phyloP scores from a whole-genome alignment of 495 filamentous ascomycete genomes.

The Xanthoparmelia taractica region DNA sequence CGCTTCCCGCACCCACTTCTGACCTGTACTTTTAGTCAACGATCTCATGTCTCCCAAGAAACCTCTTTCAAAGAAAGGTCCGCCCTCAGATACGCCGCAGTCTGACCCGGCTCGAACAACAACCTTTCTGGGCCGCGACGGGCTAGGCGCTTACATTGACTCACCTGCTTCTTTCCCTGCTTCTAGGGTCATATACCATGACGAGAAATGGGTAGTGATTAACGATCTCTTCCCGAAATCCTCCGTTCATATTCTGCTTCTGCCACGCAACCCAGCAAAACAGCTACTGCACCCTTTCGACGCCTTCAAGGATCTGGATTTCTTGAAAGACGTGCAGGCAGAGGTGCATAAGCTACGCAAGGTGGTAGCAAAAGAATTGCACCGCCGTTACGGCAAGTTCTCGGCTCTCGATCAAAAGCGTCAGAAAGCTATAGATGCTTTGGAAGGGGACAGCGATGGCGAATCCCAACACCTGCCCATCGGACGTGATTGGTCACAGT shows the following conservation, averaged over 20 bases:
- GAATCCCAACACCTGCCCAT: constrained; percentile 44
- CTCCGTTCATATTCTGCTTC: constrained; percentile 73
- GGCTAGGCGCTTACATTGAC: constrained; percentile 63
- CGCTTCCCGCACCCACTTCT: constrained; percentile 6
- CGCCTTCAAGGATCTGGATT: constrained; percentile 62
- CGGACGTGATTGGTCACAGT: constrained; percentile 71
- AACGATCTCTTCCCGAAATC: constrained; percentile 81
- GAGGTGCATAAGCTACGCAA: constrained; percentile 54
- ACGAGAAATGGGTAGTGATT: constrained; percentile 68
- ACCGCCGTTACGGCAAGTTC: constrained; percentile 56
- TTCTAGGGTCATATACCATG: constrained; percentile 58
- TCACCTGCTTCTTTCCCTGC: constrained; percentile 56
- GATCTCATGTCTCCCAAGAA: constrained; percentile 60
- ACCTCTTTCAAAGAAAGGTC: constrained; percentile 26
- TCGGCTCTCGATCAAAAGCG: constrained; percentile 54
- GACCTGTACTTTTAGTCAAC: constrained; percentile 42
- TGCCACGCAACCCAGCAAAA: constrained; percentile 62
- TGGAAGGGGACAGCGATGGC: constrained; percentile 34
- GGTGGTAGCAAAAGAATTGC: constrained; percentile 67
- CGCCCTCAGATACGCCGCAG: constrained; percentile 24
- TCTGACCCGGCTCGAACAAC: constrained; percentile 29
- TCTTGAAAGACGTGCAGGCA: constrained; percentile 54
- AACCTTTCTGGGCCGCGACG: constrained; percentile 46
- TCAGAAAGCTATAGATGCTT: constrained; percentile 50
- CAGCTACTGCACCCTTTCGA: constrained; percentile 65